These are phyloP conservation scores for Nicotiana noctiflora DNA, from an alignment of 257 asterid species.

Conservation along the genomic window DNA sequence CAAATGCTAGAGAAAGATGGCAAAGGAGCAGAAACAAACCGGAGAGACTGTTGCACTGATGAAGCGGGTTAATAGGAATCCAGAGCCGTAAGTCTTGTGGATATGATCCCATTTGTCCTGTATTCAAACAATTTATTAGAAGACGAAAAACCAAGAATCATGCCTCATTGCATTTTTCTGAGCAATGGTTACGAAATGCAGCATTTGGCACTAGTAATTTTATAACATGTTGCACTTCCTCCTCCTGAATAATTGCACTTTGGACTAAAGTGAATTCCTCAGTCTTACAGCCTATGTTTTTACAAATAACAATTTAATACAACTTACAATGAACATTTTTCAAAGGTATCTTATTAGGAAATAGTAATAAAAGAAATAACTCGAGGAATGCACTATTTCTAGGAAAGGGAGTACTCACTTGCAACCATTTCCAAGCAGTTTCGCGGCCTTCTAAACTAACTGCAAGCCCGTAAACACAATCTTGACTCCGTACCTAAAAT, in stretches of 20 bases:
- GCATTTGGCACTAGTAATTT: background rate
- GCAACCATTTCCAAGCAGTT: slow-evolving; percentile 76
- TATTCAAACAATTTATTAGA: background rate
- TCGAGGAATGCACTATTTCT: background rate
- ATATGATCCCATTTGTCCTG: slow-evolving; percentile 88
- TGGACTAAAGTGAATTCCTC: background rate
- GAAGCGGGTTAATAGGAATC: slow-evolving; percentile 70
- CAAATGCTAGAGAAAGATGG: background rate
- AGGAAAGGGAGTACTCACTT: slow-evolving; percentile 41
- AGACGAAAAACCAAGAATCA: background rate
- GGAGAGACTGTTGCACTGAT: slow-evolving; percentile 68
- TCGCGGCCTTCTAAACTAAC: slow-evolving; percentile 77
- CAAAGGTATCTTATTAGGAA: background rate
- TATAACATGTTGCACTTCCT: background rate
- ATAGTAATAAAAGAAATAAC: background rate
- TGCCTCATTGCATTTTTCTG: background rate
- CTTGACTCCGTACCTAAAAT: slow-evolving; percentile 87
- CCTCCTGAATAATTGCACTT: background rate
- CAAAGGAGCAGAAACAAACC: slow-evolving; percentile 32
- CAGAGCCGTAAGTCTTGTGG: slow-evolving; percentile 68
- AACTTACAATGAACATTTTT: background rate
- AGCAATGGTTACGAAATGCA: background rate
- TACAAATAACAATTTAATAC: background rate
- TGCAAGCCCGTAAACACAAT: slow-evolving; percentile 64
- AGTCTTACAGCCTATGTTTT: background rate